Base-by-base conservation (phyloP, 1,139 yeast genomes). In the Saccharomyces uvarum region DNA sequence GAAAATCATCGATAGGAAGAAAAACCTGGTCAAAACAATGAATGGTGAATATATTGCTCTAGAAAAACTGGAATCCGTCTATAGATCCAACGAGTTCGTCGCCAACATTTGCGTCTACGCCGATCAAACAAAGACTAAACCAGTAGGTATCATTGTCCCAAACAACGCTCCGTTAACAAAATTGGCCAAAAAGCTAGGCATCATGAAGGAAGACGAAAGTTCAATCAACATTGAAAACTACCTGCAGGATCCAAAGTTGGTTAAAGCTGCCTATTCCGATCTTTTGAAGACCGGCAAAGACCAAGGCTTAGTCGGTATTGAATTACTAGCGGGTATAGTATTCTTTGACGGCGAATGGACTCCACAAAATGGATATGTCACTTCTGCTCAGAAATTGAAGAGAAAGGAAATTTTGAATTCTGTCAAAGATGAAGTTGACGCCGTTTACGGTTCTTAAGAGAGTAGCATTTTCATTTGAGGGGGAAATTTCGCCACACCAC, bases 41-140 rank as follows among this genome's bases (percentile, higher is more conserved):
- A 91, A 93, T 70, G 99, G 99, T 73, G 99, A 93, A 75, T 93
- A 95, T 74, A 88, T 93, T 73, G 99, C 99, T 14, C 79, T 95
- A 65, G 99, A 95, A 75, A 91, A 89, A 74, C 77, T 91, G 63
- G 98, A 91, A 73, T 77, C 88, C 27, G 70, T 79, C 44, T 93
- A 93, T 78, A 83, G 98, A 73, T 86, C 97, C 29, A 87, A 88
- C 72, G 75, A 81, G 48, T 77, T 78, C 61, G 93, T 93, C 41
- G 73, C 77, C 56, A 93, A 93, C 75, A 77, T 93, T 60, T 91
- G 97, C 75, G 91, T 89, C 60, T 91, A 90, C 70, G 99, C 99
- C 51, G 98, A 93, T 73, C 83, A 82, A 66, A 75, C 76, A 61
- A 82, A 84, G 70, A 95, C 86, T 60, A 91, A 90, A 77, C 99